Conservation (phyloP, 208 protist species). For the Leishmania tarentolae region DNA sequence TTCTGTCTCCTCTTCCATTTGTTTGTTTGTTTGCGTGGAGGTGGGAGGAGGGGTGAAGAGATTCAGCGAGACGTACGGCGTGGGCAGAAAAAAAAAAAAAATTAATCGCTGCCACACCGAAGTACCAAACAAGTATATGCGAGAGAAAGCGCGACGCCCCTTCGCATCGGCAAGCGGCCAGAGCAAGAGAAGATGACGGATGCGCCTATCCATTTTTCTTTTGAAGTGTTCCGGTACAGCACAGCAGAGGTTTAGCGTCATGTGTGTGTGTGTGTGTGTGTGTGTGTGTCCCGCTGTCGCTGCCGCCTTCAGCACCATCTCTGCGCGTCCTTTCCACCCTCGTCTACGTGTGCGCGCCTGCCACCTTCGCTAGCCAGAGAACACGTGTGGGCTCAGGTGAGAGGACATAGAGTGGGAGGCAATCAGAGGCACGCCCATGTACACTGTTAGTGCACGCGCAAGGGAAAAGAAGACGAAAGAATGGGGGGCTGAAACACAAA, state of each 20-base stretch:
- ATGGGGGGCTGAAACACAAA: background rate
- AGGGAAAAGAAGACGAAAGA: background rate
- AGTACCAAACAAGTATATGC: background rate
- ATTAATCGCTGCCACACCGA: background rate
- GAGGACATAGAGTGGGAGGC: background rate
- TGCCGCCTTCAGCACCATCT: background rate
- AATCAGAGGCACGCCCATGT: background rate
- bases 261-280: background rate
- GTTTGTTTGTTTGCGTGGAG: background rate
- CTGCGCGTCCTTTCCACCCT: background rate
- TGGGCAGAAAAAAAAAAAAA: background rate
- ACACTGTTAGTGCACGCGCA: background rate
- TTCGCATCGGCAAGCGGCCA: background rate
- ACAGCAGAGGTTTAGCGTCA: background rate
- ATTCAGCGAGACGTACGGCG: background rate
- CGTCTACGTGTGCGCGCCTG: background rate
- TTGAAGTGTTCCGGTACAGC: background rate
- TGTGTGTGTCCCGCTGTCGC: background rate
- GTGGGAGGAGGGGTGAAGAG: background rate
- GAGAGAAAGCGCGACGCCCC: background rate
- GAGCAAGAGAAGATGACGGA: background rate
- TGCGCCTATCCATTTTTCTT: background rate
- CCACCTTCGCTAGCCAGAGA: background rate
- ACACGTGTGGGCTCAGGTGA: background rate
- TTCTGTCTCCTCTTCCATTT: background rate